Conservation (phyloP, 768 basidiomycete species). For the Kwoniella sp. region DNA sequence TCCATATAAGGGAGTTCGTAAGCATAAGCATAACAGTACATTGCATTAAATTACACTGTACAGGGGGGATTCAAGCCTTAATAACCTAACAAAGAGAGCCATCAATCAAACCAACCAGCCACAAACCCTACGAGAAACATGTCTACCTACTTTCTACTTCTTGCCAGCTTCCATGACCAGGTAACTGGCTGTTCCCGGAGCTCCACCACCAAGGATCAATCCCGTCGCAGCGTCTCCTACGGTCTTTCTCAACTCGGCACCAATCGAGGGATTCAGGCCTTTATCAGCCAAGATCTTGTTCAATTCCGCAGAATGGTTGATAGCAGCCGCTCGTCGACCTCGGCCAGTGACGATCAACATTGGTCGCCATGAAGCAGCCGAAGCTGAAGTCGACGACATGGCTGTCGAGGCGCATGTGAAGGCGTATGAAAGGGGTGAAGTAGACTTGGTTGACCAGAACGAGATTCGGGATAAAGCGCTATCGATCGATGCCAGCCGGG, state of each 20-base stretch:
- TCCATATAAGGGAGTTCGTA: too few species aligned
- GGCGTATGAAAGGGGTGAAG: slow-evolving; percentile 57
- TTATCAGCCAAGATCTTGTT: slow-evolving; percentile 66
- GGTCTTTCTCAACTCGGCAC: slow-evolving; percentile 72
- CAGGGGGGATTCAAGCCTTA: too few species aligned
- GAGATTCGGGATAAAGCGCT: slow-evolving; percentile 66
- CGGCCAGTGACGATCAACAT: slow-evolving; percentile 72
- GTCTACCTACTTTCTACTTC: slow-evolving; percentile 1
- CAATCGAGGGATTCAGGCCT: slow-evolving; percentile 58
- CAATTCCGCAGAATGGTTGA: slow-evolving; percentile 67
- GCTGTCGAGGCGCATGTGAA: slow-evolving; percentile 64
- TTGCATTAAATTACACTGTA: too few species aligned
- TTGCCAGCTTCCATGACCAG: slow-evolving; percentile 55
- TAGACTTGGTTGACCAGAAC: slow-evolving; percentile 61
- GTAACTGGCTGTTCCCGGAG: slow-evolving; percentile 48
- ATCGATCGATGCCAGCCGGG: slow-evolving; percentile 20
- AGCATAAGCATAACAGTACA: too few species aligned
- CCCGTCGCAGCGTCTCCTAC: slow-evolving; percentile 81
- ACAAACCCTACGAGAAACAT: too few species aligned
- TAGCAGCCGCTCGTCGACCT: slow-evolving; percentile 62
- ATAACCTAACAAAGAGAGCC: too few species aligned
- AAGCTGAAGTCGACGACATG: slow-evolving; percentile 45
- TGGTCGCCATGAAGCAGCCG: slow-evolving; percentile 55
- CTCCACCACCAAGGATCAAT: slow-evolving; percentile 64
- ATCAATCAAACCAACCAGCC: too few species aligned